Percentiles rank a stretch among this genome's conserved stretches.
phyloP scores from a whole-genome alignment of 2,329 filamentous ascomycete species.

The Knufia petricola region DNA sequence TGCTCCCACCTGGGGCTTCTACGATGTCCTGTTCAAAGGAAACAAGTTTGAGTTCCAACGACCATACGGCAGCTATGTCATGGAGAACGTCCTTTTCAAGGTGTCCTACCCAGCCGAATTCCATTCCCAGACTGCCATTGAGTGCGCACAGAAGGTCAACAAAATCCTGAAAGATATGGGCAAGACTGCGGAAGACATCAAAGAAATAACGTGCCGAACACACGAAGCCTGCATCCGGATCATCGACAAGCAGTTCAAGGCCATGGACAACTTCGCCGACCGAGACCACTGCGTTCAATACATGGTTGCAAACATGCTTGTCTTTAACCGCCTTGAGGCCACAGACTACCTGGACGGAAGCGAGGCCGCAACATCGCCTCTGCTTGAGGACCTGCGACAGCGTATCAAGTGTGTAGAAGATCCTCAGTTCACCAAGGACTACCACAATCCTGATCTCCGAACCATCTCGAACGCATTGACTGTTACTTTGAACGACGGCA shows the following conservation, averaged over 20 bases:
- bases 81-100: slow-evolving; percentile 99
- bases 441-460: slow-evolving; percentile 86
- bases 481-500: slow-evolving; percentile 89
- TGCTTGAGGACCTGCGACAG: slow-evolving; percentile 84
- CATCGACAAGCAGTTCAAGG: slow-evolving; percentile 99
- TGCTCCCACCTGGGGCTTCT: slow-evolving; percentile 93
- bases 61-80: slow-evolving; percentile 94
- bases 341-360: slow-evolving; percentile 87
- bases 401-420: slow-evolving; percentile 96
- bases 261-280: slow-evolving; percentile 99
- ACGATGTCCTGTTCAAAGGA: slow-evolving; percentile 94
- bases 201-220: slow-evolving; percentile 83
- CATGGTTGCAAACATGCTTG: slow-evolving; percentile 94
- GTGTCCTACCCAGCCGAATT: slow-evolving; percentile 84
- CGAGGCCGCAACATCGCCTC: slow-evolving; percentile 79
- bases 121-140: slow-evolving; percentile 83
- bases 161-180: slow-evolving; percentile 71
- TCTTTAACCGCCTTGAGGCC: slow-evolving; percentile 85
- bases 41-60: slow-evolving; percentile 95
- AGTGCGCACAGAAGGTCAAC: slow-evolving; percentile 83
- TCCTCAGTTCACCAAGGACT: slow-evolving; percentile 85
- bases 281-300: slow-evolving; percentile 99
- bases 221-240: slow-evolving; percentile 98
- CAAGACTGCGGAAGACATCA: slow-evolving; percentile 90
- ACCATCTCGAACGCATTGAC: slow-evolving; percentile 97